Evolutionary conservation across 805 yeast genomes (phyloP).

Genomic region (Lipomyces anomalus): DNA sequence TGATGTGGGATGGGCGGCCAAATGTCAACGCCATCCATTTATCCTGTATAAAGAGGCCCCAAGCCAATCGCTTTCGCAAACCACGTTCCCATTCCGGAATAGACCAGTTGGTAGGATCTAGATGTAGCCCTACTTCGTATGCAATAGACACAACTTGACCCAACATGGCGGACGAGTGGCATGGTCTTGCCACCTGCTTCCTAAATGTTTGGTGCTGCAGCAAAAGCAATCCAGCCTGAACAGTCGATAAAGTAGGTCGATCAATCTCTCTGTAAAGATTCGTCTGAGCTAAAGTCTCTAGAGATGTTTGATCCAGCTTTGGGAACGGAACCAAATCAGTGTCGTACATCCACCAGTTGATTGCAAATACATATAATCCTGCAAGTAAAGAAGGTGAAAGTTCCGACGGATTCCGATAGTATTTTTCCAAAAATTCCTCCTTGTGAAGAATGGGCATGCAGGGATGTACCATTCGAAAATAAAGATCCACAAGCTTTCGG

Average conservation of each 20-base stretch:
- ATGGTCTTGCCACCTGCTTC: slow-evolving; percentile 35
- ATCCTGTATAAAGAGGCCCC: slow-evolving; percentile 93
- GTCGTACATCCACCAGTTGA: slow-evolving; percentile 30
- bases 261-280: slow-evolving; percentile 26
- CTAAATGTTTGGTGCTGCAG: slow-evolving; percentile 42
- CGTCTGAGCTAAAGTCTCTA: slow-evolving; percentile 23
- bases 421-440: slow-evolving; percentile 28
- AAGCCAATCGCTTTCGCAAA: slow-evolving; percentile 76
- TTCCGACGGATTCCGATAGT: slow-evolving; percentile 25
- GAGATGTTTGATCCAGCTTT: slow-evolving; percentile 20
- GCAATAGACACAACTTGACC: slow-evolving; percentile 62
- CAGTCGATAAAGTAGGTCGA: slow-evolving; percentile 34
- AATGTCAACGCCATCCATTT: slow-evolving; percentile 83
- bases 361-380: slow-evolving; percentile 27
- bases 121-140: slow-evolving; percentile 84
- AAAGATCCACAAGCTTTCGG: slow-evolving; percentile 24
- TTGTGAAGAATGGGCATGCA: slow-evolving; percentile 28
- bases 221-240: slow-evolving; percentile 40
- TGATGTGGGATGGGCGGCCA: slow-evolving; percentile 77
- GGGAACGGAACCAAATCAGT: slow-evolving; percentile 22
- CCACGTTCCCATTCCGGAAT: slow-evolving; percentile 95
- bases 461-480: slow-evolving; percentile 27
- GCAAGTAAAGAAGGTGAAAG: slow-evolving; percentile 27
- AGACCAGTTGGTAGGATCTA: slow-evolving; percentile 88
- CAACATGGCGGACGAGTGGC: slow-evolving; percentile 77